Evolutionary conservation across 208 protist genomes (phyloP).

Genomic region (Trypanosoma vivax): DNA sequence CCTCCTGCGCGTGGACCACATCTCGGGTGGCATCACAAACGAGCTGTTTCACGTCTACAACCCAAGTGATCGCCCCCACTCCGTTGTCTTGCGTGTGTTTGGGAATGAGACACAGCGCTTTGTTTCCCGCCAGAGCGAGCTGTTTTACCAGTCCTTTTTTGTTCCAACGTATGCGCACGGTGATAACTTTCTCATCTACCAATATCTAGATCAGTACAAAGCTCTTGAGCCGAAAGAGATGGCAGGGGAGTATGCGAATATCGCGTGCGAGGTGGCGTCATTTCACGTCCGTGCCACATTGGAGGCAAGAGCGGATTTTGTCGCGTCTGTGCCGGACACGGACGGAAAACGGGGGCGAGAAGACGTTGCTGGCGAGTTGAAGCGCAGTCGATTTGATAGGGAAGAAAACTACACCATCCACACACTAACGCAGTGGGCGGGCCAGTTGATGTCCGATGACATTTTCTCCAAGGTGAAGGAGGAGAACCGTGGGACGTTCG

Average conservation of each 20-base stretch:
- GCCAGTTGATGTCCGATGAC: slow-evolving; percentile 41
- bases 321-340: too few relatives aligned
- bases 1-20: slow-evolving; percentile 39
- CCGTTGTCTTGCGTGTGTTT: slow-evolving; percentile 82
- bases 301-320: slow-evolving; percentile 42
- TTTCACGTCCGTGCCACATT: slow-evolving; percentile 78
- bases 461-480: slow-evolving; percentile 46
- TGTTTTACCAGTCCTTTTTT: slow-evolving; percentile 88
- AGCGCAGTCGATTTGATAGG: slow-evolving; percentile 42
- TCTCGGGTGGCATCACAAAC: slow-evolving; percentile 87
- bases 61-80: slow-evolving; percentile 24
- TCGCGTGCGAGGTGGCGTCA: slow-evolving; percentile 46
- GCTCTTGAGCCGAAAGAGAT: slow-evolving; percentile 67
- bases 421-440: slow-evolving; percentile 64
- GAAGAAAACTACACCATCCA: slow-evolving; percentile 77
- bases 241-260: slow-evolving; percentile 33
- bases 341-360: too few relatives aligned
- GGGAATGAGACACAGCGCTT: slow-evolving; percentile 87
- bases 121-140: slow-evolving; percentile 82
- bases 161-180: slow-evolving; percentile 71
- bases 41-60: slow-evolving; percentile 84
- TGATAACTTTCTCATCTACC: slow-evolving; percentile 78
- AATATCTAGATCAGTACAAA: slow-evolving; percentile 59
- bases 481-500: slow-evolving; percentile 47
- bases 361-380: not conserved